phyloP scores from a whole-genome alignment of 768 basidiomycete species.

The Leucosporidium yakuticum region DNA sequence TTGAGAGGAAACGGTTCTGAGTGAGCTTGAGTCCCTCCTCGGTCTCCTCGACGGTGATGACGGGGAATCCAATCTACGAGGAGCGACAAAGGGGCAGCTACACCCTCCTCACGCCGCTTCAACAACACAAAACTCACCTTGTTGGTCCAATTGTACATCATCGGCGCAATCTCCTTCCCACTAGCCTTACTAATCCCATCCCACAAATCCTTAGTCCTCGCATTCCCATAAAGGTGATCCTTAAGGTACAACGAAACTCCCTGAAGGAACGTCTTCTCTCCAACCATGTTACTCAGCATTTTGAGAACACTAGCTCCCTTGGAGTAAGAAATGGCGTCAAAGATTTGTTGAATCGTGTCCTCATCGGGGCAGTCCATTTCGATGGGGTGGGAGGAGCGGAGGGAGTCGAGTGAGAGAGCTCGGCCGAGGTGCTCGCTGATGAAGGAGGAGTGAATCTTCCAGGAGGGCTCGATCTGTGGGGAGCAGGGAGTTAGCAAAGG shows the following conservation, averaged over 20 bases:
- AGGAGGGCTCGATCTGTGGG: constrained; percentile 51
- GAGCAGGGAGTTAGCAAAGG: too few relatives aligned
- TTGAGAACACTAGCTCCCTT: constrained; percentile 62
- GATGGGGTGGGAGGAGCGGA: constrained; percentile 83
- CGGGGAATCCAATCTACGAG: constrained; percentile 71
- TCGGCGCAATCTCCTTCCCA: constrained; percentile 61
- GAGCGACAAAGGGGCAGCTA: too few relatives aligned
- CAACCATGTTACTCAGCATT: constrained; percentile 84
- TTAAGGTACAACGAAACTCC: constrained; percentile 70
- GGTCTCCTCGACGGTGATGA: constrained; percentile 76
- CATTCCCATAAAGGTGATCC: constrained; percentile 76
- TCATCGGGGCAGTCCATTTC: constrained; percentile 77
- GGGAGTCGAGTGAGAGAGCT: constrained; percentile 75
- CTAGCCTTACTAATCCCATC: constrained; percentile 71
- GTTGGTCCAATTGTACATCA: constrained; percentile 89
- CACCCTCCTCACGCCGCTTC: too few relatives aligned
- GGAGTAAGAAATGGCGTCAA: constrained; percentile 79
- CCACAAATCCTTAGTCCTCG: constrained; percentile 80
- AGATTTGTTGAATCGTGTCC: constrained; percentile 46
- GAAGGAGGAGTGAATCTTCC: constrained; percentile 54
- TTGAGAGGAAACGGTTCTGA: constrained; percentile 88
- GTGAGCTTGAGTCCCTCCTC: constrained; percentile 65
- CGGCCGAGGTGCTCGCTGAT: constrained; percentile 64
- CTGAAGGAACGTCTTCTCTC: constrained; percentile 67
- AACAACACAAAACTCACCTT: constrained; percentile 52